These are phyloP conservation scores for Aureobasidium sp. DNA, from an alignment of 2,329 filamentous ascomycete genomes.

Conservation along the genomic window DNA sequence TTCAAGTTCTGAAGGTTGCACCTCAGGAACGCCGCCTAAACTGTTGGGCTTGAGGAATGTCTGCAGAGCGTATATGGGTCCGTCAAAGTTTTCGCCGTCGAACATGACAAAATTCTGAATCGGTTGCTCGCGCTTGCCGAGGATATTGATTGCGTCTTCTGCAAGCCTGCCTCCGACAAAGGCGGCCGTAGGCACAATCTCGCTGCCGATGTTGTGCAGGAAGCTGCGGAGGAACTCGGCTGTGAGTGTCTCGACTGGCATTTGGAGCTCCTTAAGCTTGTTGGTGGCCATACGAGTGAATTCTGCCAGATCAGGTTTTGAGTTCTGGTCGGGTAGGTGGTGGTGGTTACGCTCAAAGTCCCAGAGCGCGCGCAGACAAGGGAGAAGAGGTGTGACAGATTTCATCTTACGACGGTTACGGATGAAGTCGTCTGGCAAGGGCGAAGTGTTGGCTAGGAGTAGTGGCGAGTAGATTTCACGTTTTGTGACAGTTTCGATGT, in stretches of 20 bases:
- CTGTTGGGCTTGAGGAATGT: conserved; percentile 23
- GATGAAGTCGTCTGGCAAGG: conserved; percentile 72
- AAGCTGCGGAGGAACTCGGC: conserved; percentile 81
- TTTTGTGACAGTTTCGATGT: conserved; percentile 89
- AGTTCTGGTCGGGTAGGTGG: conserved; percentile 52
- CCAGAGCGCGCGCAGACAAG: conserved; percentile 91
- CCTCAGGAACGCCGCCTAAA: conserved; percentile 7
- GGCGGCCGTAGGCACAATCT: conserved; percentile 88
- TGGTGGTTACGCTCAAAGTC: conserved; percentile 68
- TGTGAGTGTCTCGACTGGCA: conserved; percentile 50
- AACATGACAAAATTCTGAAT: conserved; percentile 97
- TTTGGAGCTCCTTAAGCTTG: conserved; percentile 73
- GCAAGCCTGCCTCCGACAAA: conserved; percentile 92
- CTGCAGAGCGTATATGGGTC: conserved; percentile 68
- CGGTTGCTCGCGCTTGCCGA: conserved; percentile 91
- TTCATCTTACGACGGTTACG: conserved; percentile 73
- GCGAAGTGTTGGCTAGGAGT: conserved; percentile 83
- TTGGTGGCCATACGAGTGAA: conserved; percentile 84
- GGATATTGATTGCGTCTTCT: conserved; percentile 97
- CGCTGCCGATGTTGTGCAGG: conserved; percentile 84
- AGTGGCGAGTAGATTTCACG: conserved; percentile 91
- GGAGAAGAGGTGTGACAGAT: conserved; percentile 84
- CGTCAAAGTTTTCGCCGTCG: conserved; percentile 83
- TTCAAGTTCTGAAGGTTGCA: conserved; percentile 8
- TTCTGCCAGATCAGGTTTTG: conserved; percentile 70